Percentiles rank a stretch among this genome's conserved stretches.
Evolutionary conservation across 2,329 filamentous ascomycete genomes (phyloP).

Genomic region (Xylogone sp.): DNA sequence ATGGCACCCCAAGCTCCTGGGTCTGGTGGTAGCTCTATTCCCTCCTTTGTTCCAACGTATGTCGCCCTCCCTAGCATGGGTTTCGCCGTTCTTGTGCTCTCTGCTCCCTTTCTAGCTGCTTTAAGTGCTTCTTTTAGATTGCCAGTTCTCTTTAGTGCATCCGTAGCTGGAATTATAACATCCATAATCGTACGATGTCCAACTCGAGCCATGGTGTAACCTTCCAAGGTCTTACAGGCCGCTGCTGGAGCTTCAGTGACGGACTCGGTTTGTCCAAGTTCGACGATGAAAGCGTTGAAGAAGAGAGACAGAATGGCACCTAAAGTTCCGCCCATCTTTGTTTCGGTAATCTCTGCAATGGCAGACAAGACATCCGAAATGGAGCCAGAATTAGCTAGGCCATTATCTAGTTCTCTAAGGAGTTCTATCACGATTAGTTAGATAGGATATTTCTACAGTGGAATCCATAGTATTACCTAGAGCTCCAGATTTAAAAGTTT

Average conservation of each 20-base stretch:
- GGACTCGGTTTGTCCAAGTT: neutral
- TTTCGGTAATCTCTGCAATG: neutral
- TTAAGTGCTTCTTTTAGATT: slow-evolving; percentile 41
- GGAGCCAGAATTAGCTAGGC: neutral
- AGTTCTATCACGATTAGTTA: slow-evolving; percentile 8
- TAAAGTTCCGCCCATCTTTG: slow-evolving; percentile 24
- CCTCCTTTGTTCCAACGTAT: slow-evolving; percentile 44
- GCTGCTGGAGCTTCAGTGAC: neutral
- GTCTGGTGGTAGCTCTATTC: slow-evolving; percentile 47
- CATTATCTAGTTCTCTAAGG: neutral
- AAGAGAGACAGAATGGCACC: slow-evolving; percentile 1
- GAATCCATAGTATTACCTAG: neutral
- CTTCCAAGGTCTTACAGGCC: neutral
- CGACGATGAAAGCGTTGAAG: neutral
- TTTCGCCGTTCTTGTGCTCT: slow-evolving; percentile 49
- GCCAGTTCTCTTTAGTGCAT: slow-evolving; percentile 31
- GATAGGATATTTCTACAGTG: neutral
- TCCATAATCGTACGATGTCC: slow-evolving; percentile 30
- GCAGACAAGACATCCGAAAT: neutral
- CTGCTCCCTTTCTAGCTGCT: slow-evolving; percentile 44
- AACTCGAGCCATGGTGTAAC: slow-evolving; percentile 23
- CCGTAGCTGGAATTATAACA: slow-evolving; percentile 28
- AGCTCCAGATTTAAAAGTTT: slow-evolving; percentile 22
- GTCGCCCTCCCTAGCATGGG: slow-evolving; percentile 50
- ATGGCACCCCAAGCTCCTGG: slow-evolving; percentile 50